These are phyloP conservation scores for Gossypium bickii DNA, from an alignment of 345 rosid species.

Conservation along the genomic window DNA sequence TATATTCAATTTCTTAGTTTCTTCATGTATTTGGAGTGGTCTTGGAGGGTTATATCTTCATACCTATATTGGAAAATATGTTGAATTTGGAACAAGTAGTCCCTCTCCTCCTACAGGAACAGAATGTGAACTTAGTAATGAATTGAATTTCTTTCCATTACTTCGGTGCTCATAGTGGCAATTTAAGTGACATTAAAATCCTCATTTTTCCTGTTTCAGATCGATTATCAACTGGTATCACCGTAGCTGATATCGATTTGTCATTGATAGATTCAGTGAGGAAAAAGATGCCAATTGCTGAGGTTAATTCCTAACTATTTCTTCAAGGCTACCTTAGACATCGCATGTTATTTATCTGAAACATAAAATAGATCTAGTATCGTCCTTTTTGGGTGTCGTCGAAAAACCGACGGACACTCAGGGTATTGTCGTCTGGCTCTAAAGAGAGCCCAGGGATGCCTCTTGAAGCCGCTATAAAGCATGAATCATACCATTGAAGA, in stretches of 20 bases:
- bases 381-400: too few relatives aligned
- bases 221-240: conserved; percentile 68
- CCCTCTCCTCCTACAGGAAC: background rate
- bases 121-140: background rate
- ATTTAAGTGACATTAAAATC: background rate
- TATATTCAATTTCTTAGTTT: background rate
- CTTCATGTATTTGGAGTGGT: too few relatives aligned
- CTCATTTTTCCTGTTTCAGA: conserved; percentile 37
- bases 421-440: too few relatives aligned
- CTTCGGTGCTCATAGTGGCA: background rate
- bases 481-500: too few relatives aligned
- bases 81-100: background rate
- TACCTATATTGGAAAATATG: background rate
- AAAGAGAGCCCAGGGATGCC: too few relatives aligned
- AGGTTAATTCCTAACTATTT: conserved; percentile 41
- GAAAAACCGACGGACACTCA: too few relatives aligned
- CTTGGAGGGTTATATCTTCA: background rate
- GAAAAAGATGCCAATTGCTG: conserved; percentile 69
- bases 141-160: background rate
- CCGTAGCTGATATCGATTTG: conserved; percentile 76
- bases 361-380: too few relatives aligned
- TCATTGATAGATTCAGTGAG: conserved; percentile 77
- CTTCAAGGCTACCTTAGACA: background rate
- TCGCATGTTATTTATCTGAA: background rate
- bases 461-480: too few relatives aligned